Evolutionary conservation across 371 early-diverging fungal genomes (phyloP).

Genomic region (Cokeromyces recurvatus): DNA sequence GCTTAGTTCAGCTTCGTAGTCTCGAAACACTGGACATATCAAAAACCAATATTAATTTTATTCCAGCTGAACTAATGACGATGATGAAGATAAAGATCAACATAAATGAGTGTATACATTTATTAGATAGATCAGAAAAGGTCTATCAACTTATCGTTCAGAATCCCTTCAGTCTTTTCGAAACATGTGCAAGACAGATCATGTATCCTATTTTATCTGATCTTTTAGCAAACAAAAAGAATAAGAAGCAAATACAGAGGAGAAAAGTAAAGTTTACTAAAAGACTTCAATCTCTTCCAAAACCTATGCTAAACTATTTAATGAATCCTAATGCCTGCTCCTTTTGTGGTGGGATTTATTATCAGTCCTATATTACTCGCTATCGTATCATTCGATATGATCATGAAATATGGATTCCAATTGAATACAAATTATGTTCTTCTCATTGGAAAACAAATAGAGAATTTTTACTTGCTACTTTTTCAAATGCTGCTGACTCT

Average conservation of each 20-base stretch:
- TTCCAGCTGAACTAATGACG: conserved; percentile 30
- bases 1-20: conserved; percentile 10
- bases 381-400: conserved; percentile 60
- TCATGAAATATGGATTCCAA: conserved; percentile 43
- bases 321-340: conserved; percentile 66
- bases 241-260: conserved; percentile 6
- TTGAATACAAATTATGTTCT: conserved; percentile 73
- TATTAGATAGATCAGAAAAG: conserved; percentile 19
- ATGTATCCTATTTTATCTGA: conserved; percentile 58
- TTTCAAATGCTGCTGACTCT: no score
- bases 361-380: conserved; percentile 58
- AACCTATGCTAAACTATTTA: conserved; percentile 58
- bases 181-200: conserved; percentile 71
- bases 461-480: conserved; percentile 1
- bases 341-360: conserved; percentile 87
- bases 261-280: no score
- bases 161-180: conserved; percentile 57
- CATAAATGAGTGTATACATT: conserved; percentile 23
- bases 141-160: conserved; percentile 16
- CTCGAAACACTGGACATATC: conserved; percentile 24
- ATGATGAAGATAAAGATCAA: conserved; percentile 14
- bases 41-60: conserved; percentile 20
- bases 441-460: conserved; percentile 69
- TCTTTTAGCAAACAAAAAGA: conserved; percentile 36
- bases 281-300: no score